phyloP scores from a whole-genome alignment of 2,329 filamentous ascomycete genomes.

The Podosphaera fusca region DNA sequence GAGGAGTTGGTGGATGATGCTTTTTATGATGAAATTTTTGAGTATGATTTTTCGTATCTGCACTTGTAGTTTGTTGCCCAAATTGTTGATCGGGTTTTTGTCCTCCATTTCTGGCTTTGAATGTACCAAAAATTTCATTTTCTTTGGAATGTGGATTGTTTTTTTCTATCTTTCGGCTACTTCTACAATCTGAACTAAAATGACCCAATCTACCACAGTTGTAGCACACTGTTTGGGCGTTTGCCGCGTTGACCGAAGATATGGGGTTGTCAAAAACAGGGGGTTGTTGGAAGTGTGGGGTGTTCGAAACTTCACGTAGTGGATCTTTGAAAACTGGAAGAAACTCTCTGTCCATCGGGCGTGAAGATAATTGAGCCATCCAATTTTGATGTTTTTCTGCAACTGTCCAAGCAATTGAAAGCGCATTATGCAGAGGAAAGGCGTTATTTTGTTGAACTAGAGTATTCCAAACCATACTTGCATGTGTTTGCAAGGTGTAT shows the following conservation, averaged over 20 bases:
- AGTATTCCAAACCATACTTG: background rate
- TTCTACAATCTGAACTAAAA: background rate
- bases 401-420: background rate
- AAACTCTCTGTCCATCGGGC: background rate
- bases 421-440: background rate
- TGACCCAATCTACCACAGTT: background rate
- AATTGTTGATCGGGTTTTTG: background rate
- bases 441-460: background rate
- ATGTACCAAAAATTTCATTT: background rate
- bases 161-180: too few species aligned
- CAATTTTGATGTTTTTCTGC: constrained; percentile 1
- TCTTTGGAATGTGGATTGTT: background rate
- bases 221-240: background rate
- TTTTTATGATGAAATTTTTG: background rate
- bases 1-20: background rate
- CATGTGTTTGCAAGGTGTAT: background rate
- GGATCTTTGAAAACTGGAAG: background rate
- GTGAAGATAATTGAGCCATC: background rate
- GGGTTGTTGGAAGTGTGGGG: background rate
- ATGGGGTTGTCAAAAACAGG: background rate
- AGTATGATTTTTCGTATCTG: background rate
- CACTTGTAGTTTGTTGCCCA: background rate
- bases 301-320: background rate
- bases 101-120: background rate
- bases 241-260: background rate